phyloP scores from a whole-genome alignment of 140 eudicot species.

The Erigeron philadelphicus region DNA sequence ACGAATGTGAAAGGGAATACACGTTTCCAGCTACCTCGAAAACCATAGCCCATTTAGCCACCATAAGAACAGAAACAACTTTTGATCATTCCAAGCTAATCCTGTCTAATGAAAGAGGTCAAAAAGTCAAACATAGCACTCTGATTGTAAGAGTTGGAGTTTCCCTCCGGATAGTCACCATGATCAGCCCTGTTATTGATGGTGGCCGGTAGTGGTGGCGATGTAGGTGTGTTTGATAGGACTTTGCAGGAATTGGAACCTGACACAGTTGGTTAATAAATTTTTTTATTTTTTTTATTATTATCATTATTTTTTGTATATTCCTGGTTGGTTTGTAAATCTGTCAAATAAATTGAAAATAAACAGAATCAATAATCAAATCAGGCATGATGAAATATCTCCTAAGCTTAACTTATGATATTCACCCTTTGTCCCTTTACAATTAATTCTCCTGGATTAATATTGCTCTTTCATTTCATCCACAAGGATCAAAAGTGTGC shows the following conservation, averaged over 20 bases:
- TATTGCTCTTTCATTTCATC: constrained; percentile 36
- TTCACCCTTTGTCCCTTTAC: not conserved
- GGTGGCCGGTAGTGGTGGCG: not conserved
- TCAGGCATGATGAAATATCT: not conserved
- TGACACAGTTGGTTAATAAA: constrained; percentile 3
- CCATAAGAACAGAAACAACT: not conserved
- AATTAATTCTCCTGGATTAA: not conserved
- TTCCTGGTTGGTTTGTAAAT: no score
- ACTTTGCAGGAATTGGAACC: constrained; percentile 17
- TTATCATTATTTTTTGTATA: constrained; percentile 9
- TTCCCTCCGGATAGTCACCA: not conserved
- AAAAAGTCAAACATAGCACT: not conserved
- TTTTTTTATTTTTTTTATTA: not conserved
- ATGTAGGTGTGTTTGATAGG: not conserved
- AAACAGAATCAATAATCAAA: not conserved
- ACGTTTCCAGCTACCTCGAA: not conserved
- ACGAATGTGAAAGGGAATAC: not conserved
- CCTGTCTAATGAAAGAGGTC: not conserved
- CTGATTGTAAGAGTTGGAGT: not conserved
- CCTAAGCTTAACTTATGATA: constrained; percentile 1
- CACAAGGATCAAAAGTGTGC: constrained; percentile 31
- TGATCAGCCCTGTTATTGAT: not conserved
- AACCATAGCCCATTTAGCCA: not conserved
- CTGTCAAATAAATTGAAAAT: no score
- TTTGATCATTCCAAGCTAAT: not conserved